Percentiles rank a stretch among this genome's conserved stretches.
Evolutionary conservation across 2,329 filamentous ascomycete species (phyloP).

Genomic region (Setomelanomma holmii): DNA sequence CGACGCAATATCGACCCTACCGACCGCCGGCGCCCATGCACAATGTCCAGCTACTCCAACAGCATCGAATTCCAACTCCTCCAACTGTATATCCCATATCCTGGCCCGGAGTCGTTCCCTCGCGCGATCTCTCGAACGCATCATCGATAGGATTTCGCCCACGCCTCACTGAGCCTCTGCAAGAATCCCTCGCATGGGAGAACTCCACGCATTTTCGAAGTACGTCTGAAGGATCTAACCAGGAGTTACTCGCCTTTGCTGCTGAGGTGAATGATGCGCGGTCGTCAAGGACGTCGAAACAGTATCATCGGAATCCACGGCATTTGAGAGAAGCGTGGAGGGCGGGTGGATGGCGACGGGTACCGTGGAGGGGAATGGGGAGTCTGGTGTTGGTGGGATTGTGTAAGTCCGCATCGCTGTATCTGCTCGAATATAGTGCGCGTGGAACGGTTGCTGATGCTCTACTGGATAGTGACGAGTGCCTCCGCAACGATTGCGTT

Average conservation of each 20-base stretch:
- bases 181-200: not conserved
- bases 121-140: not conserved
- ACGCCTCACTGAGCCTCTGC: not conserved
- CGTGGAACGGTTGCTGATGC: no score
- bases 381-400: not conserved
- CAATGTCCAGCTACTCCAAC: not conserved
- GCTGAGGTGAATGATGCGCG: not conserved
- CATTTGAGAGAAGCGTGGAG: conserved; percentile 8
- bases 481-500: conserved; percentile 26
- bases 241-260: not conserved
- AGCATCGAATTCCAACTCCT: not conserved
- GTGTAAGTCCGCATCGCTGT: not conserved
- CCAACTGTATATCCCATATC: not conserved
- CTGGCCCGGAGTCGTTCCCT: not conserved
- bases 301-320: conserved; percentile 8
- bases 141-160: not conserved
- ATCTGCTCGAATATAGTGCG: no score
- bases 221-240: not conserved
- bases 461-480: conserved; percentile 17
- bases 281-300: not conserved
- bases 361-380: conserved; percentile 24
- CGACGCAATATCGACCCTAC: not conserved
- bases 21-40: not conserved
- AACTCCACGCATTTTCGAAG: not conserved
- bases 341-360: not conserved